Conservation (phyloP, 176 grass and related monocot genomes). For the Aegilops tauschii region DNA sequence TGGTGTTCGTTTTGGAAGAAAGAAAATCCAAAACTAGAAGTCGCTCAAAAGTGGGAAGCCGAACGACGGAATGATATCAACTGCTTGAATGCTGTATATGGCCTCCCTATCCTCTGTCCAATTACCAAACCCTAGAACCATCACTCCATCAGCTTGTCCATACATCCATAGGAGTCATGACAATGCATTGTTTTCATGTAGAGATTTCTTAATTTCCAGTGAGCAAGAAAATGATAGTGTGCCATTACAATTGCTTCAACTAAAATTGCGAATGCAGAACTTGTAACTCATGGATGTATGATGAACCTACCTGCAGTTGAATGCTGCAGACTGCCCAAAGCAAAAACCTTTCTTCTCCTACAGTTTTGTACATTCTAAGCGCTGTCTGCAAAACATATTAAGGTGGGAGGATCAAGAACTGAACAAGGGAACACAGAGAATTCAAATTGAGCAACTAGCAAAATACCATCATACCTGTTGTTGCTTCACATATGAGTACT, state of each 20-base stretch:
- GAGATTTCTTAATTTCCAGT: background rate
- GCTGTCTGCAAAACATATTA: conserved; percentile 73
- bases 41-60: background rate
- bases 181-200: conserved; percentile 15
- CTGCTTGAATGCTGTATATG: background rate
- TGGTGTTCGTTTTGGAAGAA: background rate
- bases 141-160: conserved; percentile 7
- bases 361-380: conserved; percentile 98
- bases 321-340: conserved; percentile 98
- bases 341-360: conserved; percentile 95
- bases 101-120: background rate
- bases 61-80: background rate
- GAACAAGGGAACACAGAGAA: conserved; percentile 23
- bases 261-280: conserved; percentile 7
- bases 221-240: background rate
- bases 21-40: background rate
- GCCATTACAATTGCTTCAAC: background rate
- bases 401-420: conserved; percentile 4
- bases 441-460: background rate
- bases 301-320: conserved; percentile 70
- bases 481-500: conserved; percentile 96
- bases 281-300: background rate
- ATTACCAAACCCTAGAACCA: background rate
- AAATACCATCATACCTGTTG: conserved; percentile 69
- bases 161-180: background rate